Evolutionary conservation across 2,329 filamentous ascomycete genomes (phyloP), one percentile per base, ranked within the genome.

Genomic region (Cladophialophora bantiana): DNA sequence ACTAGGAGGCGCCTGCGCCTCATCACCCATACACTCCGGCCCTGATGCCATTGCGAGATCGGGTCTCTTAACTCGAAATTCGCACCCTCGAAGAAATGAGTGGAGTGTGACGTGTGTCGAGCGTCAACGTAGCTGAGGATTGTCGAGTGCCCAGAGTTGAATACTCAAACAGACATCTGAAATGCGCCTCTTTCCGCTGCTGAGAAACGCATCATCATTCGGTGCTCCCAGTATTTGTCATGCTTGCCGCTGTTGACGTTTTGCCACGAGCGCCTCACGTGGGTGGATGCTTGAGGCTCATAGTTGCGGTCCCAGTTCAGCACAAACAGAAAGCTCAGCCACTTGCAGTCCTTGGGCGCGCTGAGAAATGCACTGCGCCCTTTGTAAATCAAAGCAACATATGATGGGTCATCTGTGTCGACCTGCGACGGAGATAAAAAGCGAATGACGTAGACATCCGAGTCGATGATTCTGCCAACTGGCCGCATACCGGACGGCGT

Each of bases 1-100:
- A 42, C 34, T 42, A 56, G 50, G 59, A 62, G 35, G 50, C 38
- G 59, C 59, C 59, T 62, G 59, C 59, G 59, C 59, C 59, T 56
- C 59, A 20, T 62, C 15, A 18, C 20, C 52, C 36, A 55, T 56
- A 38, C 52, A 50, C 48, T 55, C 59, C 59, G 38, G 38, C 36
- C 59, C 20, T 40, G 31, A 53, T 53, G 35, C 6, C 48, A 26
- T 32, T 35, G 32, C 32, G 9, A 40, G 26, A 31, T 15, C 38
- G 9, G 45, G 52, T 61, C 32, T 34, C 31, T 32, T 32, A 40
- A 36, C n/a, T 26, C 38, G 20, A 31, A 45, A 13, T 42, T 50
- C 32, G 40, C 45, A 31, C 13, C 40, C 57, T 48, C 31, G n/a
- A 31, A 34, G 26, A 59, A 59, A 35, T 34, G 42, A 59, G 40